These are phyloP conservation scores for Closterium sp. DNA, from an alignment of 139 green algal species.

Conservation along the genomic window DNA sequence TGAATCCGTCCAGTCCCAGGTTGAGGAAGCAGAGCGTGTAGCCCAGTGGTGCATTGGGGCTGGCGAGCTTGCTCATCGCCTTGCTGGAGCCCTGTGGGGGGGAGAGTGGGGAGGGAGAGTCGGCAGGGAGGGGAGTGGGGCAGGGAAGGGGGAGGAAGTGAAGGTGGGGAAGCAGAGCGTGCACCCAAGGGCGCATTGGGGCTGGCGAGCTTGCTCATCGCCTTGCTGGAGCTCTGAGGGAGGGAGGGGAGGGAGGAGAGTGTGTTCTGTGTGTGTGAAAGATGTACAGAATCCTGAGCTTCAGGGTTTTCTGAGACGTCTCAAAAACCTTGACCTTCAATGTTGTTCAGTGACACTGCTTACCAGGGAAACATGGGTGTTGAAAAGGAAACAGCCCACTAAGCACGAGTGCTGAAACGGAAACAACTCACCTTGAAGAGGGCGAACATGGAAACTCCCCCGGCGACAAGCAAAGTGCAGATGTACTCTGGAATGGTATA, in stretches of 20 bases:
- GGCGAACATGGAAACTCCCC: constrained; percentile 78
- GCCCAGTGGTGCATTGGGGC: constrained; percentile 76
- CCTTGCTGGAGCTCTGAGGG: constrained; percentile 56
- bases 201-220: constrained; percentile 67
- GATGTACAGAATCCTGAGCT: too few species aligned
- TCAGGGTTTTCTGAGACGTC: too few species aligned
- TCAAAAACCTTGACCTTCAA: too few species aligned
- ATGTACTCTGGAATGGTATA: constrained; percentile 86
- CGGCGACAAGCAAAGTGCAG: constrained; percentile 78
- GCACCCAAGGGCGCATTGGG: constrained; percentile 82
- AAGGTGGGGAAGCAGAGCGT: constrained; percentile 89
- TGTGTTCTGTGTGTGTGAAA: too few species aligned
- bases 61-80: constrained; percentile 68
- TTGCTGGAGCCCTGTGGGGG: constrained; percentile 69
- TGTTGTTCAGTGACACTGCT: too few species aligned
- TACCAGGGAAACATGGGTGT: too few species aligned
- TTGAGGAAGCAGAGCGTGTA: constrained; percentile 76
- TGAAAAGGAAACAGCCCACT: too few species aligned
- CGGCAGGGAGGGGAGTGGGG: too few species aligned
- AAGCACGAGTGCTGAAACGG: too few species aligned
- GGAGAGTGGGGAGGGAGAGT: constrained; percentile 67
- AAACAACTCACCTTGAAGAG: constrained; percentile 55
- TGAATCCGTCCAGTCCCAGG: constrained; percentile 89
- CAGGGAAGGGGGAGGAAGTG: too few species aligned
- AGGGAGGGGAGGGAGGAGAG: neutral